phyloP scores from a whole-genome alignment of 2,329 filamentous ascomycete species.

The Fusarium sulawesiense region DNA sequence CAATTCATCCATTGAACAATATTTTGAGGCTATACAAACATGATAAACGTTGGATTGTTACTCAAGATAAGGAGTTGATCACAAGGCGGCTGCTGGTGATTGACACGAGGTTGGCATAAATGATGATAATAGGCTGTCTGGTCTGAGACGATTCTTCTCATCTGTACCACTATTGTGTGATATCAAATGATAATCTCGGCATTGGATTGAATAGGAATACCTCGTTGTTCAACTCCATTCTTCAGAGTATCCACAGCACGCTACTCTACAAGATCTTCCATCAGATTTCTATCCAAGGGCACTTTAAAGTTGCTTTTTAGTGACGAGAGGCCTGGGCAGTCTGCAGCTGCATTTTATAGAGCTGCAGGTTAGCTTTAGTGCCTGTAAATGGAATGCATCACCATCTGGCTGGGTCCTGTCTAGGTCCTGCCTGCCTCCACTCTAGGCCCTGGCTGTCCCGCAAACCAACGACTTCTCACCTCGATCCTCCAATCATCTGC shows the following conservation, averaged over 20 bases:
- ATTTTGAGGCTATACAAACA: neutral
- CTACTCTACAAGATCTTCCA: slow-evolving; percentile 4
- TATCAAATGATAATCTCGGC: neutral
- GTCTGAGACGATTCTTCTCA: neutral
- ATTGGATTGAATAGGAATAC: neutral
- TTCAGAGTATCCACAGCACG: neutral
- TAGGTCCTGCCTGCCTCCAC: slow-evolving; percentile 29
- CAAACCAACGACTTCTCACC: slow-evolving; percentile 28
- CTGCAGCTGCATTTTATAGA: slow-evolving; percentile 18
- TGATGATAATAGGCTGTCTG: neutral
- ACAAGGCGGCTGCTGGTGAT: neutral
- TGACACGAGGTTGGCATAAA: neutral
- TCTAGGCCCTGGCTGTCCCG: slow-evolving; percentile 34
- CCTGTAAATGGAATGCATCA: slow-evolving; percentile 32
- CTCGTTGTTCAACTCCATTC: neutral
- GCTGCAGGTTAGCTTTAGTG: slow-evolving; percentile 19
- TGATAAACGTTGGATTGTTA: neutral
- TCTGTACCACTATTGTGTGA: neutral
- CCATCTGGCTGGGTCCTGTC: slow-evolving; percentile 28
- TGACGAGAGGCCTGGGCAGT: neutral
- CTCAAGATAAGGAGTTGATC: neutral
- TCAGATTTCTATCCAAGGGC: neutral
- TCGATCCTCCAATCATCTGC: slow-evolving; percentile 44
- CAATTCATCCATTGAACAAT: neutral
- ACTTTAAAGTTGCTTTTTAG: neutral